Percentiles rank a stretch among this genome's conserved stretches.
Evolutionary conservation across 176 grass and related monocot genomes (phyloP).

Genomic region (Elymus sibiricus): DNA sequence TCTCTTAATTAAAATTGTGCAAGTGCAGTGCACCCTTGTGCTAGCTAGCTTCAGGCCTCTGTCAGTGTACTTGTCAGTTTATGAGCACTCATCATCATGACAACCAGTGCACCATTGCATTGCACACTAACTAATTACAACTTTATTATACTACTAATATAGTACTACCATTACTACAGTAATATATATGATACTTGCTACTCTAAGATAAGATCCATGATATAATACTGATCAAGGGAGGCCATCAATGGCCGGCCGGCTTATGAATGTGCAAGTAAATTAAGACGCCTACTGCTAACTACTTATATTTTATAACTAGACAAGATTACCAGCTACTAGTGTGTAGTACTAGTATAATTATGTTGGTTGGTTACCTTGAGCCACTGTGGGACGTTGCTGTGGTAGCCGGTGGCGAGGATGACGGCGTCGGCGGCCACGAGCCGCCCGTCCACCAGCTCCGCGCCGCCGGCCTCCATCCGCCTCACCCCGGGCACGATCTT

Average conservation of each 20-base stretch:
- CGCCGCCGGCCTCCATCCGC: conserved; percentile 12
- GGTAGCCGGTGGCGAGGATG: conserved; percentile 66
- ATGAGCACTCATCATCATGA: background rate
- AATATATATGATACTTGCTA: too few species aligned
- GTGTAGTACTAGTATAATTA: background rate
- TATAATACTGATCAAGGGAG: too few species aligned
- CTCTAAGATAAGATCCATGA: too few species aligned
- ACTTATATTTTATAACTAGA: too few species aligned
- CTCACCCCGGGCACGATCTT: conserved; percentile 47
- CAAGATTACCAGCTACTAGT: too few species aligned
- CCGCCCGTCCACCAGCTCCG: conserved; percentile 41
- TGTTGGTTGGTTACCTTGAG: conserved; percentile 28
- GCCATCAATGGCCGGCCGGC: too few species aligned
- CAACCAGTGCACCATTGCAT: background rate
- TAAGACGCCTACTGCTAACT: too few species aligned
- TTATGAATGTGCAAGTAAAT: too few species aligned
- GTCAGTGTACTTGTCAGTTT: background rate
- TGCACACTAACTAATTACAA: background rate
- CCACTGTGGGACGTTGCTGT: conserved; percentile 64
- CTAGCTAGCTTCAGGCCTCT: background rate
- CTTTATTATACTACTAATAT: background rate
- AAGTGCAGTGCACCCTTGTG: background rate
- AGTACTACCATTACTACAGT: too few species aligned
- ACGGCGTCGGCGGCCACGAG: conserved; percentile 42
- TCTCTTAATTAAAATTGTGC: background rate